Base-by-base conservation (phyloP, 140 eudicot genomes). In the Stevia rebaudiana region DNA sequence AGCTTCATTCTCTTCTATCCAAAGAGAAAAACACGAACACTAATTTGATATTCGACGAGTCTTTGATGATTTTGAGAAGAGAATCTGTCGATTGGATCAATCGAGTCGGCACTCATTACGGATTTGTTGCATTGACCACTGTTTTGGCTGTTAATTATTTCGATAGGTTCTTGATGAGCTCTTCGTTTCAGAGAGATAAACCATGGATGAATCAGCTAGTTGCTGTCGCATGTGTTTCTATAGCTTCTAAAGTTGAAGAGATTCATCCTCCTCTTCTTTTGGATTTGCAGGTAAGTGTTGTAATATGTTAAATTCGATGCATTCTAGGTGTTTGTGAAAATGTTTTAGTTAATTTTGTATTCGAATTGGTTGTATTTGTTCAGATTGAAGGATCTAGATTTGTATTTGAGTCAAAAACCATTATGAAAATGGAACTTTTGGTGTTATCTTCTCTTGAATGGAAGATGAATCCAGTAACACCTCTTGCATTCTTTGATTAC, bases 221-320 rank as follows among this genome's bases (percentile, higher is more conserved):
- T 65, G 95, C 99, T 71, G 94, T 88, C 42, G 86, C 97, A 63
- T 94, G 94, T 58, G 85, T 94, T 57, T 83, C 99, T 61, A 30
- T 91, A 53, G 98, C 97, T 88, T 86, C 96, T 39, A 92, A 94
- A 69, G 81, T 88, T 69, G 99, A 94, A 83, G 99, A 94, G 76
- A 83, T 85, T 67, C 94, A 81, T 76, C 86, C 88, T 31, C 99
- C 99, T 25, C 84, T 81, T 61, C 75, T 88, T 1, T 66, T 78
- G 61, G 95, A 88, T 79, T 63, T 92, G 28, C 98, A 92, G 64
- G 98, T 92, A 79, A 53, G 84, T 61, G 49, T 57, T 22, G 19
- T n/a, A n/a, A n/a, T n/a, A n/a, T 21, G 57, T 51, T 46, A 41
- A 39, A 39, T 16, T 68, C 50, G 8, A 11, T 41, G 79, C 65